Evolutionary conservation across 768 basidiomycete genomes (phyloP).

Genomic region (Tephrocybe sp.): DNA sequence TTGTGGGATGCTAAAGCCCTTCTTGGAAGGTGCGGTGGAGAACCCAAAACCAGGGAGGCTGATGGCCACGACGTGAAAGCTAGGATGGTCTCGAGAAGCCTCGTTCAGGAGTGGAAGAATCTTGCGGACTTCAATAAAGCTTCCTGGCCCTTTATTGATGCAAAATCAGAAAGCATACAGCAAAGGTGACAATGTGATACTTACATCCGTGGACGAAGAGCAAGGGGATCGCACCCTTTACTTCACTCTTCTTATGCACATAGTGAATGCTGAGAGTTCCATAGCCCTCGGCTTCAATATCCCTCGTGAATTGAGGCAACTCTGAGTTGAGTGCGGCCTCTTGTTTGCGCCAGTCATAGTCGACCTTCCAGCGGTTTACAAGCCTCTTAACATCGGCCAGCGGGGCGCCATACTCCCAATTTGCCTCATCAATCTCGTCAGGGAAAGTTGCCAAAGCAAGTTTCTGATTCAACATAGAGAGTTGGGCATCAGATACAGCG

Average conservation of each 20-base stretch:
- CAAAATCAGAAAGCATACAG: not conserved
- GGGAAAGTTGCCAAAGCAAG: constrained; percentile 50
- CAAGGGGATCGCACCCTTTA: constrained; percentile 43
- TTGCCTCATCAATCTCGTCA: constrained; percentile 53
- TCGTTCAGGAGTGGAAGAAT: constrained; percentile 52
- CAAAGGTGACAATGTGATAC: constrained; percentile 6
- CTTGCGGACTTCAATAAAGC: constrained; percentile 58
- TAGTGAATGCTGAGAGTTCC: constrained; percentile 53
- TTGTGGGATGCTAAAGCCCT: constrained; percentile 48
- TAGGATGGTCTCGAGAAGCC: constrained; percentile 43
- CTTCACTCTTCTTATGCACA: constrained; percentile 51
- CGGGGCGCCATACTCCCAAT: constrained; percentile 50
- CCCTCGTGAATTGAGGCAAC: constrained; percentile 55
- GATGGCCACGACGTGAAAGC: constrained; percentile 64
- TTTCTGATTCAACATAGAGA: constrained; percentile 42
- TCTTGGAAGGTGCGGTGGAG: constrained; percentile 52
- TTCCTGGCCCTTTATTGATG: constrained; percentile 56
- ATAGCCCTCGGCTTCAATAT: constrained; percentile 48
- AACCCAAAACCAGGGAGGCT: constrained; percentile 66
- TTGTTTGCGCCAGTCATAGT: constrained; percentile 56
- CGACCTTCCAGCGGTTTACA: constrained; percentile 44
- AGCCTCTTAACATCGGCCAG: constrained; percentile 49
- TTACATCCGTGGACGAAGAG: constrained; percentile 53
- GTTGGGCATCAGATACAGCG: constrained; percentile 40
- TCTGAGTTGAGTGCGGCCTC: constrained; percentile 53